Evolutionary conservation across 2,329 filamentous ascomycete genomes (phyloP), one percentile per base, ranked within the genome.

Genomic region (Monascus ruber): DNA sequence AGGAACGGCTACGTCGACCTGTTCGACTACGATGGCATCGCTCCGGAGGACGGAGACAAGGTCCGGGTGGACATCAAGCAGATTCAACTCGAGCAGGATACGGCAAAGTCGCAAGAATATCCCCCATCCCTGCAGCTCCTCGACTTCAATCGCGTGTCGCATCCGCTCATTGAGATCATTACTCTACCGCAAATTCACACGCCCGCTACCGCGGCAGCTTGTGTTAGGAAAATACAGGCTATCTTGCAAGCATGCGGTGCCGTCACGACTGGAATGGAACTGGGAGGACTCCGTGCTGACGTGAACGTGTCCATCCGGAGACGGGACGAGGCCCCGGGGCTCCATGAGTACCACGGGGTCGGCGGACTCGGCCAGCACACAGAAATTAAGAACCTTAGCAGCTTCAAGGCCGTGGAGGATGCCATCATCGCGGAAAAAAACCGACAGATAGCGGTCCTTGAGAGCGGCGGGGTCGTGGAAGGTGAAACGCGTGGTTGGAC

Each of bases 61-160:
- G 64, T 94, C 17, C 71, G 68, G 0, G 73, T 98, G 36, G 81
- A 83, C 26, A 94, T 98, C 55, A 84, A 91, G 60, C 91, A 96
- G 62, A 75, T 98, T 6, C 91, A 98, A 63, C 81, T 98, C 69
- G 91, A 98, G 65, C 91, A 98, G 64, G 91, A 98, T 59, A 96
- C 91, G 1, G 91, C 88, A 48, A 96, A 96, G 64, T 95, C 89
- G 1, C 74, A 88, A 31, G 80, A 85, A 26, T 81, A 89, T 50
- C 77, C 83, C 1, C 78, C 76, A 8, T 79, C 76, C 8, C 75
- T 76, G 4, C 79, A 88, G 47, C 80, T 93, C 57, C 73, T 98
- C 25, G 91, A 98, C 59, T 88, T 95, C 64, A 96, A 96, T 58
- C 82, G 91, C 26, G 87, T 91, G 3, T 91, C 88, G 2, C 76